Evolutionary conservation across 306 rosid genomes (phyloP), one percentile per base, ranked within the genome.

Genomic region (Lathyrus tuberosus): DNA sequence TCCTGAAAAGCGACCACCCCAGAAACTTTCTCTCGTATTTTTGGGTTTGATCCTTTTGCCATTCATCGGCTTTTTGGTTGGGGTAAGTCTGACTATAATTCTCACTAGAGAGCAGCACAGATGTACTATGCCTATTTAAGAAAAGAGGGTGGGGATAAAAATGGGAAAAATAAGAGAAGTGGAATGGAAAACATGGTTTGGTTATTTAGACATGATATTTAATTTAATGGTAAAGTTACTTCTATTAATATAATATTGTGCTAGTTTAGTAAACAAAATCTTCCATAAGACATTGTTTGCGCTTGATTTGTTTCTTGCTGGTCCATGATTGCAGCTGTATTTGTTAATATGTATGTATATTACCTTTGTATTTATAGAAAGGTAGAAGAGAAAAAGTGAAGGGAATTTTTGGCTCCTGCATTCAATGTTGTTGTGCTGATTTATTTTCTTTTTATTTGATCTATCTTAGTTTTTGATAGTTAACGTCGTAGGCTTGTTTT

Each of bases 1-100:
- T 86, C 93, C 99, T 41, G 99, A 95, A 62, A 95, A 91, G 84
- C 89, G 80, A 62, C 97, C 99, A 54, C 84, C 95, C 48, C 85
- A 83, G 78, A 79, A 87, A 62, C 95, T 95, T 79, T 89, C 99
- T 74, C 85, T 95, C 49, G 73, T 78, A 59, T 91, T 95, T 88
- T 84, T 95, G 95, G 81, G 89, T 78, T 80, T 95, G 72, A 83
- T 83, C 62, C 26, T 89, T 72, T 78, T 91, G 77, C 99, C 97
- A 37, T 67, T 91, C 26, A 44, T 95, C 70, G 97, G 88, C 74
- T 86, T 95, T 84, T 86, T 91, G 65, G 76, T 84, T 64, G 97
- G 96, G 92, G 99, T 95, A 86, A 85, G 96, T 84, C 71, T 69
- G 58, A 22, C 46, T 42, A 58, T 65, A 57, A 35, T 74, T 52